Evolutionary conservation across 495 filamentous ascomycete species (phyloP).

Genomic region (Polyplosphaeria fusca): DNA sequence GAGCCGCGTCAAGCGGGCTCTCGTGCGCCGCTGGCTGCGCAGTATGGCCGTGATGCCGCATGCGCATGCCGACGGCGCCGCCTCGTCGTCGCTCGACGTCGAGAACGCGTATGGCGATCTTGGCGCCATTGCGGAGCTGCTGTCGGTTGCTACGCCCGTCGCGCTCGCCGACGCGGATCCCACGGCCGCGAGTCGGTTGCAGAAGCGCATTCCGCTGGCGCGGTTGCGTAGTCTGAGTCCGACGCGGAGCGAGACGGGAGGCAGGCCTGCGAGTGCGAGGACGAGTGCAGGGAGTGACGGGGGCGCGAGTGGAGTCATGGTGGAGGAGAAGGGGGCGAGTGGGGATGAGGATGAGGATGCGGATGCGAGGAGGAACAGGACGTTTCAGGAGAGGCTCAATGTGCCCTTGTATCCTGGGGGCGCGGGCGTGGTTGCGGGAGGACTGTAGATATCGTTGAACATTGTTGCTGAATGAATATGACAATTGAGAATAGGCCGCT

Average conservation of each 20-base stretch:
- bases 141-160: constrained; percentile 29
- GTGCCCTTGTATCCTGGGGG: constrained; percentile 28
- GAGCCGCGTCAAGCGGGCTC: constrained; percentile 46
- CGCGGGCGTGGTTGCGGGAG: constrained; percentile 13
- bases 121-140: constrained; percentile 29
- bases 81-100: not conserved
- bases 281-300: constrained; percentile 33
- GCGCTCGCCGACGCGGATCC: constrained; percentile 34
- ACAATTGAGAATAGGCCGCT: too few species aligned
- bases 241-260: constrained; percentile 16
- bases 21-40: constrained; percentile 47
- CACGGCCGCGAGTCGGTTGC: constrained; percentile 25
- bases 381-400: constrained; percentile 15
- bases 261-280: constrained; percentile 19
- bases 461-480: too few species aligned
- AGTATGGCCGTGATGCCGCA: constrained; percentile 35
- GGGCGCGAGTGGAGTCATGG: constrained; percentile 45
- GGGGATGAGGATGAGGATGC: constrained; percentile 31
- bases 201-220: constrained; percentile 17
- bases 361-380: constrained; percentile 11
- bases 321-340: constrained; percentile 50
- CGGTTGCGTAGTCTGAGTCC: constrained; percentile 20
- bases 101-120: constrained; percentile 20
- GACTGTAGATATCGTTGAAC: constrained; percentile 9
- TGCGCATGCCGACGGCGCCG: constrained; percentile 11